phyloP scores from a whole-genome alignment of 164 flowering plant species.

The Santalum album region DNA sequence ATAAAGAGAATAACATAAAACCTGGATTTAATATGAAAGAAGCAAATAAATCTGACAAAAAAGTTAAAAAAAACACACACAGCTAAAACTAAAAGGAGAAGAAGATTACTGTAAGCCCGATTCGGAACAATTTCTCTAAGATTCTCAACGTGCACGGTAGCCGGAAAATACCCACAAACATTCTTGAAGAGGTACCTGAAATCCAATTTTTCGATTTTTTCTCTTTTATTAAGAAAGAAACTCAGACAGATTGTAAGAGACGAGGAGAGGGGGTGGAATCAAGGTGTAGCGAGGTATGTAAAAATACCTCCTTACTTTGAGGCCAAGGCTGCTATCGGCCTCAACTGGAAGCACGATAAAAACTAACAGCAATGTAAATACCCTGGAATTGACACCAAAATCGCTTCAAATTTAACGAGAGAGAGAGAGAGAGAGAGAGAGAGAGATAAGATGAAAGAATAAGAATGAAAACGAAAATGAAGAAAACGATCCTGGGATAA shows the following conservation, averaged over 20 bases:
- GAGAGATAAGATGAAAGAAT: not conserved
- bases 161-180: conserved; percentile 5
- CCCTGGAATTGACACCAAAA: not conserved
- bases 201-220: too few species aligned
- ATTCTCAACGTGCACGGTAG: not conserved
- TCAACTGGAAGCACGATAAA: not conserved
- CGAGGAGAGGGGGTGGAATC: too few species aligned
- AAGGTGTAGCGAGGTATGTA: not conserved
- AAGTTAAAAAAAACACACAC: too few species aligned
- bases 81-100: not conserved
- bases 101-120: not conserved
- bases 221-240: too few species aligned
- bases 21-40: too few species aligned
- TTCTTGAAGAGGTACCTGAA: not conserved
- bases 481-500: too few species aligned
- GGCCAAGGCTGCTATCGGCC: not conserved
- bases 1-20: too few species aligned
- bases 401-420: not conserved
- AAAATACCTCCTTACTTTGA: conserved; percentile 1
- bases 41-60: too few species aligned
- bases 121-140: not conserved
- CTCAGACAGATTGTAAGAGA: too few species aligned
- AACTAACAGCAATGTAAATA: not conserved
- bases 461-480: too few species aligned
- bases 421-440: conserved; percentile 1